Evolutionary conservation across 208 protist genomes (phyloP), one percentile per base, ranked within the genome.

Genomic region (Strigomonas culicis): DNA sequence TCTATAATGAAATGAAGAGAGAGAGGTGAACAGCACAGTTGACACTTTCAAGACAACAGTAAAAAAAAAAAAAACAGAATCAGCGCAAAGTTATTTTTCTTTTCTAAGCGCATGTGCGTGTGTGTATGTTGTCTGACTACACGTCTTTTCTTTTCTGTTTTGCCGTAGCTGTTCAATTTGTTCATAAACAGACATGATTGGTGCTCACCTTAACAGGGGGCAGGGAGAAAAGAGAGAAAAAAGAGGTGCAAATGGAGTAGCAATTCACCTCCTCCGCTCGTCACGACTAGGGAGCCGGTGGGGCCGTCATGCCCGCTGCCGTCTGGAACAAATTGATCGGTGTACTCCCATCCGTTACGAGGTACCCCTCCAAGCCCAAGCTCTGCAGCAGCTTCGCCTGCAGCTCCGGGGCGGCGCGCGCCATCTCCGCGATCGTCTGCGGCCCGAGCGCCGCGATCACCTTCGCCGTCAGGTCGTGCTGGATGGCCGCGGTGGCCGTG

Each of bases 291-390:
- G 55, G 6, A 10, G 31, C 13, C 4, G 24, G 21, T 11, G 53
- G 39, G 15, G 72, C 77, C 17, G 87, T 80, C 34, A 97, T 71
- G 49, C 86, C 90, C 21, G 70, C 53, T 0, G 96, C 92, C 24
- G 91, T 91, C 25, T 82, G 75, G 66, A 97, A 96, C 6, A 98
- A 74, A 61, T 98, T 97, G 60, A 98, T 85, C 11, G 94, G 94
- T 3, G 70, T 88, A 30, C 68, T 88, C 41, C 96, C 96, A 72
- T 98, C 92, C 28, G 94, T 98, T 24, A 98, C 85, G 10, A 98
- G 73, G 63, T 97, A 93, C 24, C 88, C 88, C 70, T 97, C 63
- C 43, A 97, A 62, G 21, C 90, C 90, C 19, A 97, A 59, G 46
- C 65, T 81, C 13, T 66, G n/a, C 21, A 97, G 75, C 27, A 97